A percentile compares a stretch with the other conserved stretches of the same genome.
Evolutionary conservation across 768 basidiomycete species (phyloP).

Genomic region (Lenzites betulinus): DNA sequence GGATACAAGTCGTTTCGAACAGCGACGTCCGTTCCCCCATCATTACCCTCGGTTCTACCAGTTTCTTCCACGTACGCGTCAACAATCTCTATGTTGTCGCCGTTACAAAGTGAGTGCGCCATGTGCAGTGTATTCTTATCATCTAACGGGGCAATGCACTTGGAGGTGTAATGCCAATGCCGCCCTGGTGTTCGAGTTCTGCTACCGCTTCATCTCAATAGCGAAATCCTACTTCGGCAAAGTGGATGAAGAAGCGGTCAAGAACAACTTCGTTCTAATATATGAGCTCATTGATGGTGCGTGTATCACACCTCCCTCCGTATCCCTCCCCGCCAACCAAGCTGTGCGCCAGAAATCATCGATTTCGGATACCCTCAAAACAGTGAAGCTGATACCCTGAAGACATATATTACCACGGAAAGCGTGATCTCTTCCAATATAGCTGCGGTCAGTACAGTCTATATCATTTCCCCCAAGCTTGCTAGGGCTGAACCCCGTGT

Average conservation of each 20-base stretch:
- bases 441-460: slow-evolving; percentile 61
- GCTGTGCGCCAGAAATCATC: slow-evolving; percentile 71
- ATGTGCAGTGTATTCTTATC: not conserved
- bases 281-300: slow-evolving; percentile 97
- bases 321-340: not conserved
- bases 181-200: slow-evolving; percentile 96
- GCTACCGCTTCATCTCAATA: slow-evolving; percentile 94
- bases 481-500: no score
- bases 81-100: slow-evolving; percentile 96
- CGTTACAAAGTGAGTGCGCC: slow-evolving; percentile 79
- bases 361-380: slow-evolving; percentile 99
- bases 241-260: slow-evolving; percentile 95
- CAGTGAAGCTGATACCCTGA: slow-evolving; percentile 96
- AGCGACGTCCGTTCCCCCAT: slow-evolving; percentile 96
- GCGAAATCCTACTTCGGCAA: slow-evolving; percentile 97
- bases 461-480: no score
- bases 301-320: slow-evolving; percentile 23
- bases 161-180: slow-evolving; percentile 93
- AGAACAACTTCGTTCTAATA: slow-evolving; percentile 98
- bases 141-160: not conserved
- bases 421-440: slow-evolving; percentile 87
- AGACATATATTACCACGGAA: slow-evolving; percentile 98
- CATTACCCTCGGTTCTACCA: slow-evolving; percentile 95
- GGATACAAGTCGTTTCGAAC: slow-evolving; percentile 98
- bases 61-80: slow-evolving; percentile 96